Evolutionary conservation across 345 rosid genomes (phyloP), one percentile per base, ranked within the genome.

Genomic region (Clarkia xantiana): DNA sequence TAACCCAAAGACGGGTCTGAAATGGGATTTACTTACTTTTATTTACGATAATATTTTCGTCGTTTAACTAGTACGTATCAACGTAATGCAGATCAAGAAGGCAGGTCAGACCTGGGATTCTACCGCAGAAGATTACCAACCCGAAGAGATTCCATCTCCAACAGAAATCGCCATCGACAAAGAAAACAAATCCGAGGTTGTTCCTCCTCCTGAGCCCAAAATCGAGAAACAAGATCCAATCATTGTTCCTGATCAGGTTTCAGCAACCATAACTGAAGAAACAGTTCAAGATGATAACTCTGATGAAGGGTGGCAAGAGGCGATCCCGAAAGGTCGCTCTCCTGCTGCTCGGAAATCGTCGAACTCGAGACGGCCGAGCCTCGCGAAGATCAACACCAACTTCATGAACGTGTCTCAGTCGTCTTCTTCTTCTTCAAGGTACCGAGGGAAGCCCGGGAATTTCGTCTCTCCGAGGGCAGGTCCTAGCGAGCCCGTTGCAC

Each of bases 221-320:
- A 52, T 70, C 56, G 65, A 57, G 40, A 69, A 67, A 48, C 84
- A 75, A 18, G 78, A 74, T 55, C 40, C n/a, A 42, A 56, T 58
- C 52, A 83, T 74, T 29, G 41, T 25, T 71, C 53, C 74, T 40
- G 51, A 38, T 72, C 68, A 67, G 23, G 72, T 56, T 49, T 29
- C 53, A 19, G 18, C 58, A 58, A 66, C 59, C 42, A 65, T 55
- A 47, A 58, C 19, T 48, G 77, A 72, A 44, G 62, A 70, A 53
- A 51, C 50, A 0, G 53, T 45, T 38, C 80, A 59, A 39, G 82
- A 76, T 44, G 86, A 83, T 42, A 70, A 58, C 43, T 75, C 85
- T 9, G 89, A 91, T 65, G 94, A 91, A 76, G 98, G 98, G 61
- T 91, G 98, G 98, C 96, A 91, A 73, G 96, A 91, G 82, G 96